These are phyloP conservation scores for Dryas integrifolia DNA, from an alignment of 331 rosid genomes.

Conservation along the genomic window DNA sequence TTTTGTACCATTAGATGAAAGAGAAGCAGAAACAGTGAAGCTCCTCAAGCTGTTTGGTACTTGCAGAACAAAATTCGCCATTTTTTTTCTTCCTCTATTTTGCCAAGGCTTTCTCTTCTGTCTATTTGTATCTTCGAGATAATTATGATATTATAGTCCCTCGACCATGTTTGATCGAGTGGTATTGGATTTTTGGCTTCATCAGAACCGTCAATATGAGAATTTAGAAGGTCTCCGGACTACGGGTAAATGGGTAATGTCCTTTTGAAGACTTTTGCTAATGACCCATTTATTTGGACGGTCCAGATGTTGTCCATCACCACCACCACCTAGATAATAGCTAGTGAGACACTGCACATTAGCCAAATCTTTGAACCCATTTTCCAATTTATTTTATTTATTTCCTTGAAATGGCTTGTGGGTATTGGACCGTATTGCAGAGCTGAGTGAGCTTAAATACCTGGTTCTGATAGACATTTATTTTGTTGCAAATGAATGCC, in stretches of 20 bases:
- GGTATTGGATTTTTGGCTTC: not conserved
- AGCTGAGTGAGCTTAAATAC: not conserved
- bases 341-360: not conserved
- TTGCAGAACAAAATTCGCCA: constrained; percentile 62
- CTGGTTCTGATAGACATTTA: not conserved
- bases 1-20: constrained; percentile 59
- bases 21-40: constrained; percentile 64
- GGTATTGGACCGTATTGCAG: not conserved
- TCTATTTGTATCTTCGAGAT: not conserved
- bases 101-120: not conserved
- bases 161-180: too few species aligned
- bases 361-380: not conserved
- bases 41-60: constrained; percentile 61
- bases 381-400: not conserved
- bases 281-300: not conserved
- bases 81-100: constrained; percentile 20
- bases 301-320: not conserved
- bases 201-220: not conserved
- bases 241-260: too few species aligned
- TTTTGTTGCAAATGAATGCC: not conserved
- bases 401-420: not conserved
- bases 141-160: not conserved
- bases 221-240: too few species aligned
- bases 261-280: not conserved
- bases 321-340: not conserved